Evolutionary conservation across 2,329 filamentous ascomycete species (phyloP).

Genomic region (Xylaria hypoxylon): DNA sequence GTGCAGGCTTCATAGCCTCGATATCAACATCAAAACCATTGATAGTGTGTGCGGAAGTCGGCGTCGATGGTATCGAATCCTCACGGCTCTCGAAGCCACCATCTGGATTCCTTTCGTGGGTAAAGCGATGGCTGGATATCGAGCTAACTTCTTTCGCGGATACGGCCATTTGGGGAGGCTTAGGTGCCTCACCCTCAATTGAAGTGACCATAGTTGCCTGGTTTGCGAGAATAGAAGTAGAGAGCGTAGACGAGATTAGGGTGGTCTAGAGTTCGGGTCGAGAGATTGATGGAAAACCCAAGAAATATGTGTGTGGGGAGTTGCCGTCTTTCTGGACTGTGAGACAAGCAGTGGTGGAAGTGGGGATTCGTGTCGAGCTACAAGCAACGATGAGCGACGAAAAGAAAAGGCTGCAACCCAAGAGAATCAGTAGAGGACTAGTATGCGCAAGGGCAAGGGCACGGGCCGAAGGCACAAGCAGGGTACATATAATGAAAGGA

Average conservation of each 20-base stretch:
- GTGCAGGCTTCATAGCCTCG: constrained; percentile 62
- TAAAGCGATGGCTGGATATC: constrained; percentile 18
- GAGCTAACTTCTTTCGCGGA: constrained; percentile 40
- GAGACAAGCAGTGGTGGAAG: constrained; percentile 21
- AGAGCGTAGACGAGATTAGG: neutral
- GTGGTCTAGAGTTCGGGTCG: neutral
- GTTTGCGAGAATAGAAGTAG: neutral
- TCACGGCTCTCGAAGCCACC: constrained; percentile 49
- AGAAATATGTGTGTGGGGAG: constrained; percentile 31
- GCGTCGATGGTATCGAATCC: constrained; percentile 58
- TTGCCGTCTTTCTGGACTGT: constrained; percentile 5
- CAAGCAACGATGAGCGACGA: constrained; percentile 19
- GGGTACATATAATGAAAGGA: too few relatives aligned
- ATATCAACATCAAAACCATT: constrained; percentile 70
- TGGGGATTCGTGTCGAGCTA: constrained; percentile 15
- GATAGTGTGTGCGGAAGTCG: constrained; percentile 55
- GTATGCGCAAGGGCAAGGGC: neutral
- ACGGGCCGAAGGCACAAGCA: neutral
- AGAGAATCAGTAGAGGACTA: constrained; percentile 27
- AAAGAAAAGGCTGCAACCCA: constrained; percentile 26
- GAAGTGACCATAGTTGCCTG: constrained; percentile 36
- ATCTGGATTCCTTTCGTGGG: constrained; percentile 41
- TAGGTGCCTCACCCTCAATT: constrained; percentile 35
- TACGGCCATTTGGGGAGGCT: constrained; percentile 40
- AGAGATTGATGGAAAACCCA: constrained; percentile 28